Base-by-base conservation (phyloP, 2,329 filamentous ascomycete species). In the Xylariales sp. region DNA sequence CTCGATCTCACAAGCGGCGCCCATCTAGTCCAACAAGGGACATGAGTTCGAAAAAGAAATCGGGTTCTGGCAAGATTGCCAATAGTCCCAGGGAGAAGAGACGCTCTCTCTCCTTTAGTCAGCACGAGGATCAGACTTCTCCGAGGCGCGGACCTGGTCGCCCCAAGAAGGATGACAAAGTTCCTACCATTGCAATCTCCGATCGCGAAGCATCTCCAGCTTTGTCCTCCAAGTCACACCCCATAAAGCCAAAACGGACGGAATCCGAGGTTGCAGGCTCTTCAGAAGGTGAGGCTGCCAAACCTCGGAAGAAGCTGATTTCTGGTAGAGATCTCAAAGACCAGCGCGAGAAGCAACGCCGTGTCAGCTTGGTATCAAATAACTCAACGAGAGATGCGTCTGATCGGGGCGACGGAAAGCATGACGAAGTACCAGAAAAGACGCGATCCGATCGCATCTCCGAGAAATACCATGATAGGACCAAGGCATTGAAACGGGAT, bases 291-390 rank as follows among this genome's bases (percentile, higher is more conserved):
- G 78, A 80, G 54, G 59, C 73, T 7, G 57, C 68, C 16, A 84
- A 82, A 53, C 78, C 79, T 2, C 65, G 80, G 18, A 69, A 78
- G 28, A 84, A 82, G 53, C 68, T 84, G 9, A 69, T 84, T 15
- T 83, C 80, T 1, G 80, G 80, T 25, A 74, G 73, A 38, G 80
- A 83, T 43, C 59, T 82, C 28, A 76, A 78, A 46, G 75, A 74
- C 8, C 76, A 80, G 52, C 67, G 74, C 14, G 73, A 78, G 40
- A 76, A 74, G 56, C 74, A 80, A 48, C 68, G 78, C 14, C 74
- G 79, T 5, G 66, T 73, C 32, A 82, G 78, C 54, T 63, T 80
- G 61, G 71, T 65, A 0, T 81, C 78, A 2, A 79, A 66, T 32
- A 63, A 71, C 21, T 78, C 78, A 4, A 68, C 68, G 3, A 74